phyloP scores from a whole-genome alignment of 2,329 filamentous ascomycete genomes.

The Eutypella sp. region DNA sequence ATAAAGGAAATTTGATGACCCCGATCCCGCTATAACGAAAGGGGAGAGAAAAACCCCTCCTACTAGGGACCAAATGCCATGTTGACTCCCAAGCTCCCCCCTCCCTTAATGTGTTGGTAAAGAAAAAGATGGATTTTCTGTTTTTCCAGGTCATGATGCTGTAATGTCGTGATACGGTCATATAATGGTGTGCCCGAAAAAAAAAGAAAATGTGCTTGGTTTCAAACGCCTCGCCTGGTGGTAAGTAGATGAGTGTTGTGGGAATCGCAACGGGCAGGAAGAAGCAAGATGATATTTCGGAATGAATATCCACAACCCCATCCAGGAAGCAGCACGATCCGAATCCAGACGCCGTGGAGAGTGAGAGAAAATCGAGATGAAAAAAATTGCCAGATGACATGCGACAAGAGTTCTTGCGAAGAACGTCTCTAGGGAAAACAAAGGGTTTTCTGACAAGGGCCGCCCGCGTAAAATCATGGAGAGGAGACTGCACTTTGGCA shows the following conservation, averaged over 20 bases:
- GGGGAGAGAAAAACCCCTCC: no score
- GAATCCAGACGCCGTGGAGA: constrained; percentile 29
- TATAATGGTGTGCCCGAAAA: not conserved
- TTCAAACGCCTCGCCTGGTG: no score
- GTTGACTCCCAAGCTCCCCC: not conserved
- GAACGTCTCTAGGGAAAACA: constrained; percentile 23
- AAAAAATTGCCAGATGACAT: constrained; percentile 25
- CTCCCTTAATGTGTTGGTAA: no score
- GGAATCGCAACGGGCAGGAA: no score
- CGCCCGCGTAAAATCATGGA: not conserved
- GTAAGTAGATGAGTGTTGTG: no score
- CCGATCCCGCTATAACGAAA: no score
- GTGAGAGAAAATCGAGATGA: no score
- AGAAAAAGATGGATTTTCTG: no score
- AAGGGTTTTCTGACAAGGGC: not conserved
- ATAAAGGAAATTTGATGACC: no score
- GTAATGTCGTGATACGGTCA: not conserved
- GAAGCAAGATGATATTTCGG: constrained; percentile 14
- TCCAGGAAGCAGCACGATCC: constrained; percentile 23
- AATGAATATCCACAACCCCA: constrained; percentile 20
- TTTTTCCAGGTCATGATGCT: not conserved
- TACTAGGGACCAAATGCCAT: no score
- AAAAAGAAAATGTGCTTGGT: no score
- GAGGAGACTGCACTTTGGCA: not conserved
- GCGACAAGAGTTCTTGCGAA: constrained; percentile 23